Evolutionary conservation across 2,329 filamentous ascomycete genomes (phyloP), one percentile per base, ranked within the genome.

Genomic region (Diplocarpon mali): DNA sequence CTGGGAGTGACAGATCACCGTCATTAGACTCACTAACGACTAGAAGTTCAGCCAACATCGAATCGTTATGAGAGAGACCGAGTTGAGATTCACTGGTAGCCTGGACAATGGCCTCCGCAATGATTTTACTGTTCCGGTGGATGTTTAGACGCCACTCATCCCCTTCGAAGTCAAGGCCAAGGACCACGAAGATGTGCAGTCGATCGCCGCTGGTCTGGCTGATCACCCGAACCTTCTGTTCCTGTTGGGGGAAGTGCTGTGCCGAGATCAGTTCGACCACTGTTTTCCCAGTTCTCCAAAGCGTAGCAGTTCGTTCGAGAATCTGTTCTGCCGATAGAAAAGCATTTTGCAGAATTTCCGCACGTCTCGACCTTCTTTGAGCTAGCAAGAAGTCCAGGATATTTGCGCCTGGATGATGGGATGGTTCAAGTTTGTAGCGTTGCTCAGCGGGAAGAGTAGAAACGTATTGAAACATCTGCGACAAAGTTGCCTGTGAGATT

Each of bases 401-500:
- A 35, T 20, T 35, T 13, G 27, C 30, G 24, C 48, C 50, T 13
- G 49, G 52, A 16, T 52, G 48, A 11, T 45, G 14, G 9, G 16
- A 24, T 12, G 53, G 44, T 2, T 41, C 38, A 7, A 57, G 40
- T 14, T 12, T 38, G 34, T 45, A 48, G 27, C 47, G 42, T 28
- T 38, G 27, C 5, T 42, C 41, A n/a, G 61, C 60, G 1, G 59
- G 60, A 5, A 47, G 30, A 20, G 16, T 15, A 14, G 28, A 41
- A 17, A 44, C 48, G 17, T 62, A 63, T 34, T 61, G 57, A 11
- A 63, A 62, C 50, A 65, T 59, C 44, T 65, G 64, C 1, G 35
- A 34, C 28, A 52, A 41, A 14, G 50, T 53, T 12, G 49, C 27
- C 28, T 51, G 42, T 1, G 53, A 53, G 12, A 50, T 38, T 11